Base-by-base conservation (phyloP, 768 basidiomycete species). In the Lactarius akahatsu region DNA sequence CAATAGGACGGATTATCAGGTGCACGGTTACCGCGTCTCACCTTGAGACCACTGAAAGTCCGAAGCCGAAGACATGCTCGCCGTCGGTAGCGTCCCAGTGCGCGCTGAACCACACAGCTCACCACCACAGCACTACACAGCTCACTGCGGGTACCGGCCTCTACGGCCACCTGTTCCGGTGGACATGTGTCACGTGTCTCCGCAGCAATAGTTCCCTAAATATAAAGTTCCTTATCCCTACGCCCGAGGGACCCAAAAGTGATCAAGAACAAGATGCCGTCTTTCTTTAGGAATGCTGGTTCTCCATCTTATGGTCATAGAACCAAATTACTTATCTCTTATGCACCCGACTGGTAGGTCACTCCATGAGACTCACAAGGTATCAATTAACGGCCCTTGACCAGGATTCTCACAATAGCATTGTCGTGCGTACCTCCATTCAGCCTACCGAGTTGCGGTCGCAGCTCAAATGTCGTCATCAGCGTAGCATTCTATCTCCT, bases 321-420 rank as follows among this genome's bases (percentile, higher is more conserved):
- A 54, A 69, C 7, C 65, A 77, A 79, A 65, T 75, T 91, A 11
- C 66, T 90, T 26, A 71, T 79, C 47, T 88, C 88, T 3, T 92
- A 93, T 77, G 82, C 84, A 28, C 88, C 89, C 0, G 91, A 93
- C 71, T 93, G 91, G 91, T 91, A 67, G 62, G 85, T 72, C 10
- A 41, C 16, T n/a, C 47, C 67, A 16, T 41, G 18, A 40, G 9
- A 18, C 56, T 20, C 15, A 67, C 41, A n/a, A 57, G 60, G 20
- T 30, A 34, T 55, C 3, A 9, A 55, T 40, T 41, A 64, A 65
- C 34, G 47, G 61, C 13, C 54, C 52, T 57, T 41, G 2, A 55
- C 5, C 66, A 92, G 92, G 92, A 73, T 85, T 50, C 72, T 92
- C 26, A 91, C 89, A 8, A 80, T 92, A 58, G 72, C 78, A 28